Conservation (phyloP, 2,329 filamentous ascomycete species). For the Aspergillus piperis region DNA sequence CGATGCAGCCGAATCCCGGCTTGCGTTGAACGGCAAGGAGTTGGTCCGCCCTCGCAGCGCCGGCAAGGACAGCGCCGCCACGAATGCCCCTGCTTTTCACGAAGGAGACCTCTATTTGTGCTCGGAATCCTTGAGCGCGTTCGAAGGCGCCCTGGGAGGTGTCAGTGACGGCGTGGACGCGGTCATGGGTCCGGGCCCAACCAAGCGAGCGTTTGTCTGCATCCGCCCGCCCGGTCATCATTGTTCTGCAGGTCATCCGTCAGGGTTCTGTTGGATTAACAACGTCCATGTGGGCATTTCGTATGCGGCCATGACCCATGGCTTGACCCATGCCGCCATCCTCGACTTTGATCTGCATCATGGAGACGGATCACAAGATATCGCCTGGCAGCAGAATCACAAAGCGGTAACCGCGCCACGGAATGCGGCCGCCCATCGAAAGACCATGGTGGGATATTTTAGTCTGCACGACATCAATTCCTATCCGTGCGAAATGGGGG, state of each 20-base stretch:
- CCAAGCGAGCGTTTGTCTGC: constrained; percentile 82
- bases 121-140: constrained; percentile 77
- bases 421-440: constrained; percentile 75
- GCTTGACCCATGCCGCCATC: constrained; percentile 89
- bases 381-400: constrained; percentile 86
- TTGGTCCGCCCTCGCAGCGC: constrained; percentile 61
- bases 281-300: constrained; percentile 97
- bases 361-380: constrained; percentile 92
- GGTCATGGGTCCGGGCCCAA: constrained; percentile 67
- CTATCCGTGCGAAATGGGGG: constrained; percentile 93
- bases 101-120: constrained; percentile 91
- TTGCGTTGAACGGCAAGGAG: constrained; percentile 77
- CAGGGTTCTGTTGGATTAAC: constrained; percentile 98
- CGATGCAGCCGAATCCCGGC: constrained; percentile 71
- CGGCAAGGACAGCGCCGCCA: constrained; percentile 45
- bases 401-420: constrained; percentile 65
- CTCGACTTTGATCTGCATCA: constrained; percentile 91
- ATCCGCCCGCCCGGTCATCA: constrained; percentile 94
- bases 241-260: constrained; percentile 84
- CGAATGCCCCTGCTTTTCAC: constrained; percentile 62
- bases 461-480: constrained; percentile 98
- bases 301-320: constrained; percentile 80
- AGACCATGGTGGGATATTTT: constrained; percentile 89
- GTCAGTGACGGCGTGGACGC: constrained; percentile 90
- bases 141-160: constrained; percentile 88